phyloP scores from a whole-genome alignment of 768 basidiomycete species.

The Xanthoconium stramineum region DNA sequence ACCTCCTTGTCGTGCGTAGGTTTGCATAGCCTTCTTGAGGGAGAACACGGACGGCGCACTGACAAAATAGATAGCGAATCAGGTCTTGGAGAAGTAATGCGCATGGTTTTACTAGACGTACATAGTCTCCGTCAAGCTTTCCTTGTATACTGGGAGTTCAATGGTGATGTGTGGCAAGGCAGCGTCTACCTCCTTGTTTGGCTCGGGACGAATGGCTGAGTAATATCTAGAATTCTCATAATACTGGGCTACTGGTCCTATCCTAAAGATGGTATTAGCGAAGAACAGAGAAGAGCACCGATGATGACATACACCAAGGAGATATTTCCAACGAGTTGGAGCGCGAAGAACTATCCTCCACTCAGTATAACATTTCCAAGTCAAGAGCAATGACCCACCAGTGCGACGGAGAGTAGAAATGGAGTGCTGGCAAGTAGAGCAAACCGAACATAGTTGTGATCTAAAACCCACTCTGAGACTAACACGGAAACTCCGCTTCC shows the following conservation, averaged over 20 bases:
- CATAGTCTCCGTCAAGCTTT: conserved; percentile 79
- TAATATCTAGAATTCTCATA: conserved; percentile 84
- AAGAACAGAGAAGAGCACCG: not conserved
- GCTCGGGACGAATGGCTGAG: conserved; percentile 60
- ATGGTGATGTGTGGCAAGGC: conserved; percentile 72
- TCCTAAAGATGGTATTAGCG: conserved; percentile 33
- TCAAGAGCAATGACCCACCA: conserved; percentile 42
- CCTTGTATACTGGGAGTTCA: conserved; percentile 87
- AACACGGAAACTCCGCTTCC: conserved; percentile 56
- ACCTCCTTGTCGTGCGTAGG: conserved; percentile 65
- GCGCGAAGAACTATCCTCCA: conserved; percentile 58
- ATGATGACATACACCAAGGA: conserved; percentile 49
- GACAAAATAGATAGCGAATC: not conserved
- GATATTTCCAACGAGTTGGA: conserved; percentile 64
- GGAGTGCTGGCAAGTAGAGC: conserved; percentile 61
- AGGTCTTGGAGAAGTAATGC: not conserved
- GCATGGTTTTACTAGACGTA: conserved; percentile 32
- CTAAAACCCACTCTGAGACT: conserved; percentile 68
- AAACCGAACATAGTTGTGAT: conserved; percentile 59
- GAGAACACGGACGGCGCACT: conserved; percentile 75
- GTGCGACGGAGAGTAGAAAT: conserved; percentile 69
- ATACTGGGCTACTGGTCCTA: conserved; percentile 84
- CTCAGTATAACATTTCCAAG: conserved; percentile 9
- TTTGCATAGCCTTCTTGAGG: conserved; percentile 59
- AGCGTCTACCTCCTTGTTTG: conserved; percentile 59